phyloP scores from a whole-genome alignment of 2,329 filamentous ascomycete genomes.

The Exophiala mesophila region DNA sequence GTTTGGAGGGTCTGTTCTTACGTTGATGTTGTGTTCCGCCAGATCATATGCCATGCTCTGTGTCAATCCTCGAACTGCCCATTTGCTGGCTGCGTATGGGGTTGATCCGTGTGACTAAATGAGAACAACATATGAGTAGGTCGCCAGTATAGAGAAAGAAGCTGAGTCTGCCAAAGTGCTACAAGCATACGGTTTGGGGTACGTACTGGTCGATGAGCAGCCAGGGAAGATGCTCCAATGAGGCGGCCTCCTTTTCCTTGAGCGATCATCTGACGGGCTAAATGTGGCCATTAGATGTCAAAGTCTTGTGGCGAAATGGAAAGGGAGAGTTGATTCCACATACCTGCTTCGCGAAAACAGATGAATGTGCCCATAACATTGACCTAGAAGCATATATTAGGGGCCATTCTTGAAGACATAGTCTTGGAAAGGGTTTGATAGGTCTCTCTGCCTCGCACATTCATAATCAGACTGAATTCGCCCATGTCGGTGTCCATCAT shows the following conservation, averaged over 20 bases:
- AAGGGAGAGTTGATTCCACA: background rate
- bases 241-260: conserved; percentile 51
- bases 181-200: background rate
- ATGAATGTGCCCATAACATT: conserved; percentile 63
- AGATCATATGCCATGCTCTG: conserved; percentile 63
- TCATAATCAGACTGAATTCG: conserved; percentile 5
- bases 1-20: too few species aligned
- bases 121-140: conserved; percentile 38
- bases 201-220: background rate
- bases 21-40: conserved; percentile 58
- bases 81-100: conserved; percentile 61
- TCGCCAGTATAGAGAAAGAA: background rate
- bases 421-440: conserved; percentile 48
- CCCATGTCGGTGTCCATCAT: conserved; percentile 6
- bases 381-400: conserved; percentile 56
- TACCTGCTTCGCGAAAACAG: conserved; percentile 53
- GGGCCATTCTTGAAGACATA: conserved; percentile 53
- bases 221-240: conserved; percentile 33
- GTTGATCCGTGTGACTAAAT: conserved; percentile 51
- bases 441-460: background rate
- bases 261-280: conserved; percentile 58
- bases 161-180: background rate
- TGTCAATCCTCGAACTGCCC: conserved; percentile 60
- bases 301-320: too few species aligned
- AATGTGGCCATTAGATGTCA: conserved; percentile 3